phyloP scores from a whole-genome alignment of 2,329 filamentous ascomycete species.

The Trichoderma sp. region DNA sequence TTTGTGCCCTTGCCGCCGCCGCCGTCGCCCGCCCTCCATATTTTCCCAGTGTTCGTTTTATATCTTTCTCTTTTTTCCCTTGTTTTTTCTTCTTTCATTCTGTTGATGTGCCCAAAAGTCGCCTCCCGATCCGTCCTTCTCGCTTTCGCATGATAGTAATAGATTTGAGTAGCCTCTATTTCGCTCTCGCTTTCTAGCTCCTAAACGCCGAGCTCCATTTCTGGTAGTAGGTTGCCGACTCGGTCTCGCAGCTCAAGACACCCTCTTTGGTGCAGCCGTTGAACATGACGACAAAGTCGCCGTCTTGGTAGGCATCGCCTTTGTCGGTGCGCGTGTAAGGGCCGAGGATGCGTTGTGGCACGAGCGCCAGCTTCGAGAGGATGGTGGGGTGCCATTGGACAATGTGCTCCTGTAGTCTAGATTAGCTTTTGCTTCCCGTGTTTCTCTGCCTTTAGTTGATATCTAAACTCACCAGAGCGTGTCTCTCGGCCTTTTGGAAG shows the following conservation, averaged over 20 bases:
- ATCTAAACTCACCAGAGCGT: slow-evolving; percentile 69
- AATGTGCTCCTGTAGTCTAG: slow-evolving; percentile 66
- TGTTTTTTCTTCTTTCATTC: not conserved
- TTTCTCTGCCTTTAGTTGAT: not conserved
- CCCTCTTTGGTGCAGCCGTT: slow-evolving; percentile 63
- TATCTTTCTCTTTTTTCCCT: not conserved
- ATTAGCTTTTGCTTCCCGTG: slow-evolving; percentile 28
- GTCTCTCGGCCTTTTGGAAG: slow-evolving; percentile 90
- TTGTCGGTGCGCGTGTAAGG: slow-evolving; percentile 62
- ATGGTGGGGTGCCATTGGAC: slow-evolving; percentile 97
- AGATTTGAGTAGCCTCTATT: not conserved
- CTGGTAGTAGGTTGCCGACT: slow-evolving; percentile 57
- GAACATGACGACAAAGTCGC: slow-evolving; percentile 82
- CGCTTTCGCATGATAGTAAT: not conserved
- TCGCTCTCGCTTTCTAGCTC: not conserved
- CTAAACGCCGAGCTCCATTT: slow-evolving; percentile 46
- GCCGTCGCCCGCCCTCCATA: slow-evolving; percentile 10
- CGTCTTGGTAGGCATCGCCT: slow-evolving; percentile 71
- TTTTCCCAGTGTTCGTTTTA: slow-evolving; percentile 5
- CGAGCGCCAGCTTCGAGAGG: slow-evolving; percentile 79
- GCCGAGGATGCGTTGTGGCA: slow-evolving; percentile 84
- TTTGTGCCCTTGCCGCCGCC: slow-evolving; percentile 1
- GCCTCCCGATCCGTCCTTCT: not conserved
- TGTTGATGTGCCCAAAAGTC: not conserved
- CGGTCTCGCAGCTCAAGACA: slow-evolving; percentile 65